Evolutionary conservation across 164 flowering plant genomes (phyloP), one percentile per base, ranked within the genome.

Genomic region (Warburgia ugandensis): DNA sequence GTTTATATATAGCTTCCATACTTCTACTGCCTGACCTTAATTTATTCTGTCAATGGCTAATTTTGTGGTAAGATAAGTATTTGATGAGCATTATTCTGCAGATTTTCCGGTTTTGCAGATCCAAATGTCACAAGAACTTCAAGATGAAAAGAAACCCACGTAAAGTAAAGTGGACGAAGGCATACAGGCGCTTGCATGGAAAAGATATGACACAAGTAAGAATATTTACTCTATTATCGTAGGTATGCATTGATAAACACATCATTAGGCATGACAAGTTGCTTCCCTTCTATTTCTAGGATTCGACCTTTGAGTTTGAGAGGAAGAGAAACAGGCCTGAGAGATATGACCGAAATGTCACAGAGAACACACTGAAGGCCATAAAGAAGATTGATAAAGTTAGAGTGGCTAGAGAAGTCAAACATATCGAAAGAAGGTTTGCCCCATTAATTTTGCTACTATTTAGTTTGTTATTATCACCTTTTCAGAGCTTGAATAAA

Each of bases 71-170:
- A n/a, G n/a, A n/a, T n/a, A n/a, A n/a, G n/a, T n/a, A n/a, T n/a
- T n/a, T n/a, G n/a, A n/a, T n/a, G n/a, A n/a, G n/a, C n/a, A n/a
- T n/a, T n/a, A n/a, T n/a, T n/a, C n/a, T 73, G 70, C 71, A 86
- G 94, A 72, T 90, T 49, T 86, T 90, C 52, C 58, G 91, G 22
- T 89, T 90, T 52, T 89, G 97, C 63, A 63, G 95, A 70, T 83
- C 97, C 5, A 89, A 89, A 64, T 89, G 95, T 72, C 95, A 89
- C 71, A 89, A 89, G 68, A 89, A 89, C 65, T 89, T 86, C 62
- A 90, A 90, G 63, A 86, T 86, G 97, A 90, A 90, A 77, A 76
- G 97, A 39, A 90, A 86, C 58, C 97, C 95, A 26, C 83, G 97
- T 21, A 90, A 90, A 44, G 94, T 90, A 3, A 83, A 83, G 60